A percentile compares a stretch with the other conserved stretches of the same genome.
These are phyloP conservation scores for Platismatia glauca DNA, from an alignment of 495 filamentous ascomycete species.

Conservation along the genomic window DNA sequence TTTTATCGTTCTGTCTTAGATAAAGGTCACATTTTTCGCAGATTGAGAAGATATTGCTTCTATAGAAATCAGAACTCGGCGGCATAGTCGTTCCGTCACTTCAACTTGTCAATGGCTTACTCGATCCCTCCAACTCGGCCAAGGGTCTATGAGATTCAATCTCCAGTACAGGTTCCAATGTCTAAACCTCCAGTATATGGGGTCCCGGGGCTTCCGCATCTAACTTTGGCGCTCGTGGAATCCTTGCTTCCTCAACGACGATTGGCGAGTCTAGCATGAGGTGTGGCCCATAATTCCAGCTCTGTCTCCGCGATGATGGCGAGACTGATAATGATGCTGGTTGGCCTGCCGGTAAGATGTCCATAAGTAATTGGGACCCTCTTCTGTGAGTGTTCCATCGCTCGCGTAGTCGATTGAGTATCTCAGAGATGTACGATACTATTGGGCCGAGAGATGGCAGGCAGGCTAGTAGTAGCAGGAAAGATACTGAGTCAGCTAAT, in stretches of 20 bases:
- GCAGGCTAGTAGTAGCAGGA: no score
- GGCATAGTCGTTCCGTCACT: no score
- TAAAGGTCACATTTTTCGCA: no score
- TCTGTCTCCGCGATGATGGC: neutral
- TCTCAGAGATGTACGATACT: neutral
- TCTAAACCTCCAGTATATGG: neutral
- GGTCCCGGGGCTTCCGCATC: neutral
- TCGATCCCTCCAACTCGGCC: neutral
- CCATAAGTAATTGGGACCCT: neutral
- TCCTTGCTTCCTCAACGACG: neutral
- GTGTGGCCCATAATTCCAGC: neutral
- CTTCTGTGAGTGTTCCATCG: neutral
- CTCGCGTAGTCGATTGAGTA: neutral
- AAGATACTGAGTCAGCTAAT: no score
- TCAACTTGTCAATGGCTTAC: neutral
- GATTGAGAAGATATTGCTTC: no score
- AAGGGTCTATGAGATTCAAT: neutral
- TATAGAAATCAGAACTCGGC: no score
- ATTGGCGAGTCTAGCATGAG: neutral
- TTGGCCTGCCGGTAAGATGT: neutral
- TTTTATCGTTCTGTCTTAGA: no score
- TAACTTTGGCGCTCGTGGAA: neutral
- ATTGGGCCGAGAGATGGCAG: neutral
- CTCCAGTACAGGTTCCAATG: neutral
- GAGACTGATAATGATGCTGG: neutral